These are phyloP conservation scores for Aspergillus brasiliensis DNA, from an alignment of 2,329 filamentous ascomycete genomes.

Conservation along the genomic window DNA sequence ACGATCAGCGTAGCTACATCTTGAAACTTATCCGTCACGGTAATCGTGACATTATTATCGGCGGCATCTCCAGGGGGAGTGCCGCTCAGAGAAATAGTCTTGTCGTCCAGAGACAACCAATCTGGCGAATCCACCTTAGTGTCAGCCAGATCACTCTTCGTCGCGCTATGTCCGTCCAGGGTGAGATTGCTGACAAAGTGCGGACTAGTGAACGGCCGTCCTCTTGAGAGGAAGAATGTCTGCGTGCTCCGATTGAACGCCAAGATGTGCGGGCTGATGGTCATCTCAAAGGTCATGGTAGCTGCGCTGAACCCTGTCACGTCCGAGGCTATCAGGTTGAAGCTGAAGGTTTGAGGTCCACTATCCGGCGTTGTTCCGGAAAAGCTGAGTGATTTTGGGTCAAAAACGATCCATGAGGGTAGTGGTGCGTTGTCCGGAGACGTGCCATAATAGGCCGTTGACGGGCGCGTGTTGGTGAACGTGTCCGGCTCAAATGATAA, in stretches of 20 bases:
- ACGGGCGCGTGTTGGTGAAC: constrained; percentile 60
- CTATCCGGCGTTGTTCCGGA: constrained; percentile 70
- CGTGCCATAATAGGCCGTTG: constrained; percentile 73
- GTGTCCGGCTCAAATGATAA: constrained; percentile 71
- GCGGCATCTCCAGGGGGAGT: constrained; percentile 61
- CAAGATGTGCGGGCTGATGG: constrained; percentile 71
- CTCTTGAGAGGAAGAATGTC: constrained; percentile 59
- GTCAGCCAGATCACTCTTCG: constrained; percentile 53
- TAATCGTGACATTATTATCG: constrained; percentile 65
- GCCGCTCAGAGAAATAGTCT: constrained; percentile 65
- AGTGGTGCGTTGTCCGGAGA: constrained; percentile 77
- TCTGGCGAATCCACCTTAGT: constrained; percentile 60
- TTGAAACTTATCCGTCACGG: constrained; percentile 60
- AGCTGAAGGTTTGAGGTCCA: constrained; percentile 70
- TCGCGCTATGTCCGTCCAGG: constrained; percentile 59
- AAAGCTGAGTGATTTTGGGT: constrained; percentile 65
- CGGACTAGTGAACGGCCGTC: constrained; percentile 55
- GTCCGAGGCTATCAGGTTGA: constrained; percentile 77
- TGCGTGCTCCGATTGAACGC: constrained; percentile 62
- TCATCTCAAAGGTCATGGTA: constrained; percentile 67
- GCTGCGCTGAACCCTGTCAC: constrained; percentile 74
- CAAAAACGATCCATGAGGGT: constrained; percentile 82
- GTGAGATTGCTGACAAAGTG: constrained; percentile 56
- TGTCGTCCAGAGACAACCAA: constrained; percentile 70
- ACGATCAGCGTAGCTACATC: constrained; percentile 63